Evolutionary conservation across 306 rosid species (phyloP), one percentile per base, ranked within the genome.

Genomic region (Acacia crassicarpa): DNA sequence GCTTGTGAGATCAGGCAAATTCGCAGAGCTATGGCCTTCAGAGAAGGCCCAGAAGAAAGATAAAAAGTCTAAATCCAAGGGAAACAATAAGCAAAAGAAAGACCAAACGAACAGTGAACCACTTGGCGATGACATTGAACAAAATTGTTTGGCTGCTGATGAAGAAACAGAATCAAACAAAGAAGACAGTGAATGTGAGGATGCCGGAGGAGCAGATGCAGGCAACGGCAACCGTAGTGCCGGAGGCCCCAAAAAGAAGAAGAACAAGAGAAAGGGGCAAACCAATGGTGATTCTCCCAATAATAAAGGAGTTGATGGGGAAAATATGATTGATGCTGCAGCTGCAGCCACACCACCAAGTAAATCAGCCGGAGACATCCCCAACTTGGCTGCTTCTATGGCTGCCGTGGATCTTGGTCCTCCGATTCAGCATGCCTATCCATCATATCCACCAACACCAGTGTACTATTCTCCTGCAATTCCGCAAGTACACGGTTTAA

Each of bases 11-110:
- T 87, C 95, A 22, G 90, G 90, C 11, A 91, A 91, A 72, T 82
- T 73, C 6, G 91, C 90, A 2, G 90, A 89, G 85, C 86, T 87
- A 25, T 89, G 89, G 89, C 95, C 62, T 56, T 56, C 90, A 10
- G 88, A 86, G 59, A 74, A 59, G 9, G n/a, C 72, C 25, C 76
- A 84, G 76, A 85, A 62, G 62, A 85, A 88, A 30, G 80, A 54
- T 25, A 91, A 86, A n/a, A 88, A 80, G 76, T 83, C 51, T 1
- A 91, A 91, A 80, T 69, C 84, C 6, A 87, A 82, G 83, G 86
- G 75, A 8, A 72, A 16, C 8, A 45, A 70, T 4, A 66, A 84
- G 68, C 53, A 65, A 58, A 78, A 59, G 74, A 38, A 68, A 48
- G 61, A 68, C 7, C 83, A 73, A 12, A 74, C 19, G 44, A 69